phyloP scores from a whole-genome alignment of 2,329 filamentous ascomycete genomes.

The Neocucurbitaria cava region DNA sequence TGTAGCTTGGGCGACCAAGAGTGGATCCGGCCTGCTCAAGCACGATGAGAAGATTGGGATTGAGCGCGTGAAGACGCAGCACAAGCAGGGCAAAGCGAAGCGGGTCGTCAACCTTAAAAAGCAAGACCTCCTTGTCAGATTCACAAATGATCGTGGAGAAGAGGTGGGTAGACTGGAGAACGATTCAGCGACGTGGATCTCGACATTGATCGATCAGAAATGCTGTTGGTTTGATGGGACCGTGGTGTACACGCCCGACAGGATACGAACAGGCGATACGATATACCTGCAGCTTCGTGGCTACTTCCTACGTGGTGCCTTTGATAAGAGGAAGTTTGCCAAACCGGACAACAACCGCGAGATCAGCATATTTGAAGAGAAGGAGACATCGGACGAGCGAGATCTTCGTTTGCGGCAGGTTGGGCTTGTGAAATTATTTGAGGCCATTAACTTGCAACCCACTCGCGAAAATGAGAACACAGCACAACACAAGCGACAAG shows the following conservation, averaged over 20 bases:
- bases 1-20: constrained; percentile 89
- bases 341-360: constrained; percentile 73
- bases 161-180: constrained; percentile 89
- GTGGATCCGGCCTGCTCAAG: constrained; percentile 75
- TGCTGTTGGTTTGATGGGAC: constrained; percentile 86
- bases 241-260: constrained; percentile 88
- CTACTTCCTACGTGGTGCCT: constrained; percentile 76
- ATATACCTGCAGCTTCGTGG: constrained; percentile 88
- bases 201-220: constrained; percentile 86
- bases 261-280: constrained; percentile 87
- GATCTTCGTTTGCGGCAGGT: constrained; percentile 84
- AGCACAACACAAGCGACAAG: constrained; percentile 80
- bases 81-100: constrained; percentile 49
- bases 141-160: constrained; percentile 78
- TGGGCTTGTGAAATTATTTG: constrained; percentile 84
- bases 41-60: constrained; percentile 86
- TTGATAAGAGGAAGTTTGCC: constrained; percentile 69
- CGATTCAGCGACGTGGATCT: constrained; percentile 90
- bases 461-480: constrained; percentile 75
- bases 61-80: constrained; percentile 80
- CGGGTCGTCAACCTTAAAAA: constrained; percentile 67
- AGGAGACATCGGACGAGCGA: constrained; percentile 85
- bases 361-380: constrained; percentile 79
- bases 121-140: constrained; percentile 87
- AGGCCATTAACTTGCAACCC: constrained; percentile 85